Evolutionary conservation across 192 early-diverging fungal genomes (phyloP).

Genomic region (Backusella circina): DNA sequence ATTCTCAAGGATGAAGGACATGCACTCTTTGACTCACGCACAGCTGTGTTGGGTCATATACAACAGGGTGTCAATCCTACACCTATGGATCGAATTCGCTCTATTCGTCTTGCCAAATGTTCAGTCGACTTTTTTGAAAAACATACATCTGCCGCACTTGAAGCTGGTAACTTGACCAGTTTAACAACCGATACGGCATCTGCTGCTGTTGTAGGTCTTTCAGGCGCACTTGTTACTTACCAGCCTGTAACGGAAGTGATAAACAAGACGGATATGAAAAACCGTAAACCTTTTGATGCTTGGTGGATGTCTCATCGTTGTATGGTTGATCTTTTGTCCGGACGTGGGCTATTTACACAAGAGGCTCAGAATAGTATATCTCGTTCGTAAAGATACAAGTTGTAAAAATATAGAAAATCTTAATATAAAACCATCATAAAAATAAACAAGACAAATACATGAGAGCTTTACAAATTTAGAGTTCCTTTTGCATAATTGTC

Average conservation of each 20-base stretch:
- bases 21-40: slow-evolving; percentile 86
- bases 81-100: slow-evolving; percentile 90
- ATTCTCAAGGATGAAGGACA: slow-evolving; percentile 86
- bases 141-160: slow-evolving; percentile 44
- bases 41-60: slow-evolving; percentile 89
- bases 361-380: background rate
- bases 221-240: slow-evolving; percentile 71
- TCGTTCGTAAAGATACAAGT: background rate
- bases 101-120: slow-evolving; percentile 81
- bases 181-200: slow-evolving; percentile 54
- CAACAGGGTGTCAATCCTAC: slow-evolving; percentile 93
- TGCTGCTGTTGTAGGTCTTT: slow-evolving; percentile 78
- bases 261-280: slow-evolving; percentile 73
- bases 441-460: background rate
- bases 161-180: slow-evolving; percentile 45
- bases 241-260: slow-evolving; percentile 64
- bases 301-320: slow-evolving; percentile 67
- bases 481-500: background rate
- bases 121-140: slow-evolving; percentile 81
- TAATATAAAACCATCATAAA: background rate
- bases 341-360: slow-evolving; percentile 40
- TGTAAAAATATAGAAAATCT: background rate
- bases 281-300: slow-evolving; percentile 60
- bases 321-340: slow-evolving; percentile 61
- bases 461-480: background rate